phyloP scores from a whole-genome alignment of 176 grass and related monocot genomes.

The Chrysopogon serrulatus region DNA sequence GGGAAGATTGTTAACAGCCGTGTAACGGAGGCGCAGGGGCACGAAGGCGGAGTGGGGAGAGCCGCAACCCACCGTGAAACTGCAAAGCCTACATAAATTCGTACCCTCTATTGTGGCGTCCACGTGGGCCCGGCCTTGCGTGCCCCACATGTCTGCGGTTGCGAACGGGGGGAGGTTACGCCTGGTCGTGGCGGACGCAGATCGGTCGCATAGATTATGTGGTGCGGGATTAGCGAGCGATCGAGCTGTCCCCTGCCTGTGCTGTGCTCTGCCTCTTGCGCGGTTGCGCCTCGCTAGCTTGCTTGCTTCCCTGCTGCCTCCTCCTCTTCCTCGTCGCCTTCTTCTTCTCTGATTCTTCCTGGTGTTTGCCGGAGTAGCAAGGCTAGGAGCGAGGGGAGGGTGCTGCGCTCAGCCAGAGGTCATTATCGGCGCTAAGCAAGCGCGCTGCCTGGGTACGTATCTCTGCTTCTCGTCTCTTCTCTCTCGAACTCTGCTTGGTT shows the following conservation, averaged over 20 bases:
- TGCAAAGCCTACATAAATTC: not conserved
- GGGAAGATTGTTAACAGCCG: rapidly evolving
- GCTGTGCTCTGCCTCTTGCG: not conserved
- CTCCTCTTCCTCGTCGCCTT: not conserved
- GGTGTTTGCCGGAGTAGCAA: not conserved
- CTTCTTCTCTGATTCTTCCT: not conserved
- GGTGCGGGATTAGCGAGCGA: constrained; percentile 48
- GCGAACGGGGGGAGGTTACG: rapidly evolving
- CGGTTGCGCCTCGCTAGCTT: constrained; percentile 19
- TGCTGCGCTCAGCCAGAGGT: not conserved
- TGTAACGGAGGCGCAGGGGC: not conserved
- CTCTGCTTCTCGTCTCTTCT: constrained; percentile 3
- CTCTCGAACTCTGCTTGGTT: not conserved
- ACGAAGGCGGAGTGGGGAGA: constrained; percentile 8
- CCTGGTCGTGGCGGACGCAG: not conserved
- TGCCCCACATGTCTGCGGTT: not conserved
- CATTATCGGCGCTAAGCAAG: not conserved
- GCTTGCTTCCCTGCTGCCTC: not conserved
- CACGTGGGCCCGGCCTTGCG: rapidly evolving
- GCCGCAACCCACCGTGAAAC: constrained; percentile 21
- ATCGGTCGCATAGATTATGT: constrained; percentile 40
- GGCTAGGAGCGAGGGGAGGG: not conserved
- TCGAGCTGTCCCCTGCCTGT: constrained; percentile 57
- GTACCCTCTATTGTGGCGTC: not conserved
- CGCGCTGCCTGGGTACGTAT: constrained; percentile 24